These are phyloP conservation scores for Mycena metata DNA, from an alignment of 768 basidiomycete species.

Conservation along the genomic window DNA sequence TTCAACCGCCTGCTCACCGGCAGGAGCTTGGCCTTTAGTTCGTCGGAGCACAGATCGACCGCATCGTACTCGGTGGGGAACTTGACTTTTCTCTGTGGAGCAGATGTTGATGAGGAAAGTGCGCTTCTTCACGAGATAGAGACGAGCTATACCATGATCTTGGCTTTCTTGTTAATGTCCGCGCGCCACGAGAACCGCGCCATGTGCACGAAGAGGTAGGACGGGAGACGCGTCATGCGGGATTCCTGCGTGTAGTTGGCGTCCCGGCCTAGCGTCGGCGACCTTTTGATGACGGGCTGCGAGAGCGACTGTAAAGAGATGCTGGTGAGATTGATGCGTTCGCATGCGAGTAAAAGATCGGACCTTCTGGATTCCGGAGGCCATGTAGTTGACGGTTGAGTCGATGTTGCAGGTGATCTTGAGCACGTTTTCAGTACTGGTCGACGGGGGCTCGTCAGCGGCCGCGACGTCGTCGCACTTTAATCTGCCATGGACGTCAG, in stretches of 20 bases:
- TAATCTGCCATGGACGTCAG: conserved; percentile 60
- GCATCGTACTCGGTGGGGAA: conserved; percentile 93
- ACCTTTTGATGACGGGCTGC: conserved; percentile 88
- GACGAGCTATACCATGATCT: conserved; percentile 84
- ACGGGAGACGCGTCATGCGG: conserved; percentile 85
- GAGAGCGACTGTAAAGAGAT: conserved; percentile 74
- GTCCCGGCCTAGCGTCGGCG: conserved; percentile 81
- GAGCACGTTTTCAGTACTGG: conserved; percentile 78
- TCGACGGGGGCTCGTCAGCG: conserved; percentile 78
- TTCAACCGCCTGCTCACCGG: conserved; percentile 81
- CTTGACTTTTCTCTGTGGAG: conserved; percentile 85
- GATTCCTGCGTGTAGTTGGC: conserved; percentile 87
- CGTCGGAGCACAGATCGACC: conserved; percentile 84
- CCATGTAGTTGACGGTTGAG: conserved; percentile 89
- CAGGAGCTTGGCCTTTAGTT: conserved; percentile 76
- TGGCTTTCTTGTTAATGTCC: conserved; percentile 93
- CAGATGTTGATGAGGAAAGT: background rate
- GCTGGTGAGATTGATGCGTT: background rate
- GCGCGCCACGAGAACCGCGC: conserved; percentile 96
- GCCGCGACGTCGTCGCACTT: conserved; percentile 78
- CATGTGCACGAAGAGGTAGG: conserved; percentile 92
- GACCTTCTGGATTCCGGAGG: conserved; percentile 86
- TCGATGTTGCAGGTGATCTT: conserved; percentile 96
- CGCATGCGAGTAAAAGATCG: conserved; percentile 29
- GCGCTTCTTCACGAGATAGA: no score